Conservation (phyloP, 768 basidiomycete species). For the Mrakia frigida region DNA sequence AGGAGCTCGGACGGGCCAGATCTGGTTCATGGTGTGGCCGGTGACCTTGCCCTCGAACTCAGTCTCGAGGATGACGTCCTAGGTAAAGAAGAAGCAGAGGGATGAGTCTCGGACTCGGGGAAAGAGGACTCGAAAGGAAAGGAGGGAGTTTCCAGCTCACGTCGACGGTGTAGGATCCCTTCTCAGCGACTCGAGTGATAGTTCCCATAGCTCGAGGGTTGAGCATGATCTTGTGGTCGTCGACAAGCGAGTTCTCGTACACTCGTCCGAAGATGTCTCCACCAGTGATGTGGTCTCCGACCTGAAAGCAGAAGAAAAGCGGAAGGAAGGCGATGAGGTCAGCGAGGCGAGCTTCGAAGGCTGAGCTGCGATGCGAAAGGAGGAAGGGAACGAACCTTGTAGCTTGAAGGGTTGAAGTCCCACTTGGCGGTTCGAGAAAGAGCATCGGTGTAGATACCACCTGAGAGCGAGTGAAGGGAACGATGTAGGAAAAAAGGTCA, state of each 20-base stretch:
- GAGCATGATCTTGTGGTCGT: conserved; percentile 97
- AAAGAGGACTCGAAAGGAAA: neutral
- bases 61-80: conserved; percentile 95
- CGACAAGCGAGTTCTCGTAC: conserved; percentile 93
- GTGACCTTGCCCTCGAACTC: conserved; percentile 94
- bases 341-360: neutral
- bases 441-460: conserved; percentile 95
- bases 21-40: conserved; percentile 92
- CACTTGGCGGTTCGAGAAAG: conserved; percentile 81
- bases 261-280: conserved; percentile 94
- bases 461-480: conserved; percentile 38
- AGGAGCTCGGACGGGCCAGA: conserved; percentile 98
- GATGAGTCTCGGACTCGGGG: neutral
- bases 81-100: neutral
- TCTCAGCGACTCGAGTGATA: conserved; percentile 85
- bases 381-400: conserved; percentile 55
- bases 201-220: conserved; percentile 90
- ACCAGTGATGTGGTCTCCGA: conserved; percentile 94
- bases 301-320: conserved; percentile 36
- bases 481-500: neutral
- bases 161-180: conserved; percentile 85
- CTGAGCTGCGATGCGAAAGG: neutral
- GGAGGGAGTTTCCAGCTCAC: conserved; percentile 49
- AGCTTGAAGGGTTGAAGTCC: conserved; percentile 84
- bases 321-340: neutral